Conservation (phyloP, 2,329 filamentous ascomycete species). For the Ophiostoma himal-ulmi region DNA sequence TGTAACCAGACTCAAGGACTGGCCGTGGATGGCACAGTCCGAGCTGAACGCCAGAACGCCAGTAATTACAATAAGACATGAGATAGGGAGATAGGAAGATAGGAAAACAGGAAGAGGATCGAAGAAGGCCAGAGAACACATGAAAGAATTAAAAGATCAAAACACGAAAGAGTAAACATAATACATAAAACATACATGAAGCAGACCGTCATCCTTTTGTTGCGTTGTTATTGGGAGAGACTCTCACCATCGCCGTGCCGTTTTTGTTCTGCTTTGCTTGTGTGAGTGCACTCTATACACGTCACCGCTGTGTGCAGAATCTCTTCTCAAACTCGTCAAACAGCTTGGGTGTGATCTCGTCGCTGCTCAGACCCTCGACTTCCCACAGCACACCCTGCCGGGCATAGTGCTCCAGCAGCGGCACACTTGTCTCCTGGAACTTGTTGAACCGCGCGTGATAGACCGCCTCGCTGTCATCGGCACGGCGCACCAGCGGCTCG, state of each 20-base stretch:
- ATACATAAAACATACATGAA: neutral
- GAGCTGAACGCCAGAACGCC: neutral
- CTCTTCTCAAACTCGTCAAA: slow-evolving; percentile 73
- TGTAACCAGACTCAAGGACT: neutral
- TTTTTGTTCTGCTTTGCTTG: neutral
- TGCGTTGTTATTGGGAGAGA: neutral
- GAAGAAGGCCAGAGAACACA: too few species aligned
- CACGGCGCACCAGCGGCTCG: slow-evolving; percentile 71
- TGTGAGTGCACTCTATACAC: neutral
- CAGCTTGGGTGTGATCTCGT: slow-evolving; percentile 91
- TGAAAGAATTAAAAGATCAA: neutral
- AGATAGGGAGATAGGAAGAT: neutral
- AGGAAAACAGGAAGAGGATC: too few species aligned
- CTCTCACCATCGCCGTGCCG: neutral
- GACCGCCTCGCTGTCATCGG: slow-evolving; percentile 80
- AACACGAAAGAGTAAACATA: neutral
- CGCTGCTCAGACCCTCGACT: slow-evolving; percentile 80
- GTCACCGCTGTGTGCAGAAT: slow-evolving; percentile 43
- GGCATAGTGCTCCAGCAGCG: slow-evolving; percentile 83
- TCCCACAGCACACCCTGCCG: slow-evolving; percentile 77
- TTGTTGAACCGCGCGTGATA: slow-evolving; percentile 75
- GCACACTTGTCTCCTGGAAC: slow-evolving; percentile 81
- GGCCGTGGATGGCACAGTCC: neutral
- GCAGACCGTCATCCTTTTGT: neutral
- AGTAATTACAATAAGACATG: neutral